Percentiles rank a stretch among this genome's conserved stretches.
Evolutionary conservation across 352 stramenopile species (phyloP).

Genomic region (Phytopythium aichiense): DNA sequence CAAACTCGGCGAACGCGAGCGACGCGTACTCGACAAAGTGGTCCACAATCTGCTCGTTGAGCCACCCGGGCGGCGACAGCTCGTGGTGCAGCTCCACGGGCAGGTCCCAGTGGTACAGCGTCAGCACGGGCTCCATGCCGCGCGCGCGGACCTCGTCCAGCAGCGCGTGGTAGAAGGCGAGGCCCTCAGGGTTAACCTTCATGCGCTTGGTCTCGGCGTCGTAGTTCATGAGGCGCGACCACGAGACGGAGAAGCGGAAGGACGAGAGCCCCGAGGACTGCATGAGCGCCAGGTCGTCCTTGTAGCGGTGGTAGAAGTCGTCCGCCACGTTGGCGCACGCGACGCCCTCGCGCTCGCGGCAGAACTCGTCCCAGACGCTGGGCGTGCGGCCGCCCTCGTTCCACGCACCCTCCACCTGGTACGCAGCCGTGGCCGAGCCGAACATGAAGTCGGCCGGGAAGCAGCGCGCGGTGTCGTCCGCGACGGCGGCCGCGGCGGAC

Average conservation of each 20-base stretch:
- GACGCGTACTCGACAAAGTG: conserved; percentile 82
- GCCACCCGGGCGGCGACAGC: conserved; percentile 43
- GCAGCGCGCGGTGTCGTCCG: conserved; percentile 55
- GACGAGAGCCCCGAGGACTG: conserved; percentile 84
- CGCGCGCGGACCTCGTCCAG: conserved; percentile 83
- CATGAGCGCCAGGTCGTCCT: conserved; percentile 93
- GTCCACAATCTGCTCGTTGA: conserved; percentile 42
- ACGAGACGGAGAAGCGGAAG: conserved; percentile 94
- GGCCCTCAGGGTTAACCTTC: conserved; percentile 74
- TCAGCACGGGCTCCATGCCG: conserved; percentile 89
- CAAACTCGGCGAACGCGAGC: conserved; percentile 89
- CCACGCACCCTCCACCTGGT: conserved; percentile 90
- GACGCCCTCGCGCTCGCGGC: conserved; percentile 45
- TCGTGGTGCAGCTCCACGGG: conserved; percentile 80
- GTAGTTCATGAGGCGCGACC: conserved; percentile 88
- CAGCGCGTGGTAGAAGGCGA: conserved; percentile 93
- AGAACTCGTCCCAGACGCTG: conserved; percentile 95
- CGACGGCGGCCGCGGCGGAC: background rate
- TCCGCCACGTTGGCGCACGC: conserved; percentile 90
- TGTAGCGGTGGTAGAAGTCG: conserved; percentile 91
- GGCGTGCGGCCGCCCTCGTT: conserved; percentile 72
- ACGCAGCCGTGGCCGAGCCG: conserved; percentile 79
- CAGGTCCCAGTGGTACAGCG: conserved; percentile 94
- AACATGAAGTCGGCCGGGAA: conserved; percentile 65
- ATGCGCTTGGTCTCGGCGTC: conserved; percentile 48